Percentiles rank a stretch among this genome's conserved stretches.
These are phyloP conservation scores for Globisporangium radiosum DNA, from an alignment of 352 stramenopile species.

Conservation along the genomic window DNA sequence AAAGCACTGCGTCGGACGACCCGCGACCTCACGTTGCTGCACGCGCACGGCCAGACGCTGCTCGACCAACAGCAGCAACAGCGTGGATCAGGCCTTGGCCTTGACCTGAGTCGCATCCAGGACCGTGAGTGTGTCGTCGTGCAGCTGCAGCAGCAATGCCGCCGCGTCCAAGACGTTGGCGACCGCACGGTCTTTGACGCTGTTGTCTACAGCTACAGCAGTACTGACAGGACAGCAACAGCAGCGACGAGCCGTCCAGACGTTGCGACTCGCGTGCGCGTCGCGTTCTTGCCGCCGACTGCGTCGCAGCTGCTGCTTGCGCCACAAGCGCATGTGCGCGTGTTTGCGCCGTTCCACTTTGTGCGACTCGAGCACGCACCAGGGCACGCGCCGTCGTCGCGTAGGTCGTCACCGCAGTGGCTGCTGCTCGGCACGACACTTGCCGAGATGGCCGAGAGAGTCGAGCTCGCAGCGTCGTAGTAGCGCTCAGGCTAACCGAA, in stretches of 20 bases:
- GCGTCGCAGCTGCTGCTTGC: conserved; percentile 24
- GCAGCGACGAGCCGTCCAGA: neutral
- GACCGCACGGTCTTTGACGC: conserved; percentile 29
- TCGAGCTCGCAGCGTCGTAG: neutral
- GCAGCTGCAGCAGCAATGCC: conserved; percentile 7
- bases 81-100: neutral
- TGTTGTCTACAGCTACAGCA: conserved; percentile 13
- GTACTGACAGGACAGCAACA: neutral
- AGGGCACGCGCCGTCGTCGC: conserved; percentile 8
- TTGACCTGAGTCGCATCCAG: conserved; percentile 25
- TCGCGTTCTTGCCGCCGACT: conserved; percentile 26
- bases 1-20: conserved; percentile 45
- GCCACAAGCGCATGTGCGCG: conserved; percentile 23
- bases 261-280: conserved; percentile 15
- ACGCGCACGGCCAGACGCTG: conserved; percentile 45
- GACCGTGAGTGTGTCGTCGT: conserved; percentile 34
- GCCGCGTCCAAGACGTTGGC: neutral
- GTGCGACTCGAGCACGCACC: conserved; percentile 18
- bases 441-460: conserved; percentile 23
- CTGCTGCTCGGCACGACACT: conserved; percentile 49
- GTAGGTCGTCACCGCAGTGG: conserved; percentile 12
- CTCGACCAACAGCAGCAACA: conserved; percentile 19
- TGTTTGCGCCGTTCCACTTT: conserved; percentile 62
- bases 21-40: conserved; percentile 53
- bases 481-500: neutral